These are phyloP conservation scores for Trypanosomatidae sp. DNA, from an alignment of 208 protist species.

Conservation along the genomic window DNA sequence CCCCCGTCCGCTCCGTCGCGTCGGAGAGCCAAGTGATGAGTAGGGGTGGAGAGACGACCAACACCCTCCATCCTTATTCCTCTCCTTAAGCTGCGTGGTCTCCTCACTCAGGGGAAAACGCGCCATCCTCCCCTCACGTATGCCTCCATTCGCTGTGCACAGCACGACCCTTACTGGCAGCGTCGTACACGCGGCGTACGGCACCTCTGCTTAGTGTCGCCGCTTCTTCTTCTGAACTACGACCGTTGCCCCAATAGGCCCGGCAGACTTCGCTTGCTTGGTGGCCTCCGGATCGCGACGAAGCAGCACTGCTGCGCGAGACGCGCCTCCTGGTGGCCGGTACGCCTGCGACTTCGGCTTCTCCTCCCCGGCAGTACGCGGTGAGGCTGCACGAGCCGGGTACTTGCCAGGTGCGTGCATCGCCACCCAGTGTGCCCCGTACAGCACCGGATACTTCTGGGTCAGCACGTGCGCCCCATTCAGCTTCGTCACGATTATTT, in stretches of 20 bases:
- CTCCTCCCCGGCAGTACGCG: constrained; percentile 30
- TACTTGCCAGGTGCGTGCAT: constrained; percentile 39
- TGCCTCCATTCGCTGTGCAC: neutral
- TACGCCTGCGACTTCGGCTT: constrained; percentile 77
- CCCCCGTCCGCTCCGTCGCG: neutral
- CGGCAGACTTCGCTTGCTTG: constrained; percentile 57
- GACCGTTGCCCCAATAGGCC: constrained; percentile 60
- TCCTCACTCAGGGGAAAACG: neutral
- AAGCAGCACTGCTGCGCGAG: constrained; percentile 58
- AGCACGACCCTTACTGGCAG: neutral
- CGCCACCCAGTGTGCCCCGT: constrained; percentile 79
- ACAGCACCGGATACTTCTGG: constrained; percentile 71
- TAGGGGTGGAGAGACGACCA: neutral
- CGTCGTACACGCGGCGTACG: neutral
- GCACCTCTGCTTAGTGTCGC: constrained; percentile 9
- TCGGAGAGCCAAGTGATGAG: neutral
- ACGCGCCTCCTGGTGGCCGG: constrained; percentile 62
- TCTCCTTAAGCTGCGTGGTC: neutral
- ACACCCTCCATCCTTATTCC: neutral
- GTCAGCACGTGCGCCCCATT: constrained; percentile 75
- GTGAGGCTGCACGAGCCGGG: constrained; percentile 45
- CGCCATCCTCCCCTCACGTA: neutral
- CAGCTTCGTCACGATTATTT: constrained; percentile 71
- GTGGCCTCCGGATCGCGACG: constrained; percentile 46
- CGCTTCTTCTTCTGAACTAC: constrained; percentile 55